A percentile compares a stretch with the other conserved stretches of the same genome.
Evolutionary conservation across 371 early-diverging fungal genomes (phyloP).

Genomic region (Mucor ambiguus): DNA sequence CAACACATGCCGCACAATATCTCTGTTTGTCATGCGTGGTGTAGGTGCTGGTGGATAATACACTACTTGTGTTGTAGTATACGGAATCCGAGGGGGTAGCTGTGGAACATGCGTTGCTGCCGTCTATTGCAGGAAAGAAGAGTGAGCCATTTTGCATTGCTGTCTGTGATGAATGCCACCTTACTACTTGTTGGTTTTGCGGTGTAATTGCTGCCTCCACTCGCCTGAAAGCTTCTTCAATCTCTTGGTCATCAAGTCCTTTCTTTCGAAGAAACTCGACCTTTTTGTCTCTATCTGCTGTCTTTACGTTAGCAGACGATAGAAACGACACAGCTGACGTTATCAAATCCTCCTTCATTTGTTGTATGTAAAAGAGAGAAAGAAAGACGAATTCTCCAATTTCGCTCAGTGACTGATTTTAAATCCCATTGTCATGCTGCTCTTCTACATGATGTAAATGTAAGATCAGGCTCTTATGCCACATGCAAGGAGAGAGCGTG

Average conservation of each 20-base stretch:
- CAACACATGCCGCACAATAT: slow-evolving; percentile 30
- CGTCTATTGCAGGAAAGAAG: neutral
- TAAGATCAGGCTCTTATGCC: neutral
- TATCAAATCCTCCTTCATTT: slow-evolving; percentile 55
- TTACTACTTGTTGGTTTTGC: neutral
- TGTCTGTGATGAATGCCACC: neutral
- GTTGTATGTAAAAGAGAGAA: neutral
- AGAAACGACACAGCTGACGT: slow-evolving; percentile 58
- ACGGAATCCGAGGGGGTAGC: slow-evolving; percentile 14
- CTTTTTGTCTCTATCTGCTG: slow-evolving; percentile 60
- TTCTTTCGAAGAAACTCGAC: slow-evolving; percentile 60
- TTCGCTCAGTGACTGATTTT: neutral
- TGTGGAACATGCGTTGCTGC: neutral
- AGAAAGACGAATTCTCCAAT: neutral
- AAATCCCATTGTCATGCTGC: neutral
- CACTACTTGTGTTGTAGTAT: slow-evolving; percentile 19
- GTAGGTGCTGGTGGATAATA: slow-evolving; percentile 31
- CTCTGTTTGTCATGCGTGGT: slow-evolving; percentile 25
- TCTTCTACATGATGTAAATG: neutral
- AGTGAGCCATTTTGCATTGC: neutral
- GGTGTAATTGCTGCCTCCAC: slow-evolving; percentile 10
- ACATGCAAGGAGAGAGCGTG: neutral
- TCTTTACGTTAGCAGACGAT: slow-evolving; percentile 54
- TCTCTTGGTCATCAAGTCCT: slow-evolving; percentile 58
- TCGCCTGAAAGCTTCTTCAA: slow-evolving; percentile 55